Base-by-base conservation (phyloP, 1,284 basidiomycete species). In the Trichosporon inkin region DNA sequence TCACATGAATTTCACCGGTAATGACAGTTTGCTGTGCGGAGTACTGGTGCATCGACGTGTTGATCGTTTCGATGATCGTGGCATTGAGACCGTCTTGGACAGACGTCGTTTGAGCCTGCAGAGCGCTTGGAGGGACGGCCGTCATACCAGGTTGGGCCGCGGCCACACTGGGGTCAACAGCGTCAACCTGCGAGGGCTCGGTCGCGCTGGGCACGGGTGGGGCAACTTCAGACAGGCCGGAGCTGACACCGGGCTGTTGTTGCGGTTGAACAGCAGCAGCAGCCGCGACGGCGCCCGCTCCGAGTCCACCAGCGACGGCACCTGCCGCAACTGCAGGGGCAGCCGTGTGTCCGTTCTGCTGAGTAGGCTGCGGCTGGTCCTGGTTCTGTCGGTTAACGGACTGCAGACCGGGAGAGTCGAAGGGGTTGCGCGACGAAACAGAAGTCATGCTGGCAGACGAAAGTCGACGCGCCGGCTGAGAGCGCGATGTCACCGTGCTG, bases 31-130 rank as follows among this genome's bases (percentile, higher is more conserved):
- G 57, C 49, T 55, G 58, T 14, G 58, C 52, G 16, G 51, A 24
- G 24, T 54, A 57, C 53, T 64, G 44, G 8, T 73, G 73, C 61
- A 80, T 76, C 35, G 81, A 72, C 4, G 80, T 82, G 62, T 82
- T 81, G 61, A 83, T 77, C 1, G 80, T 79, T 70, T 84, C 82
- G 39, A 71, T 74, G 36, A 84, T 69, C 54, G 72, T 74, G 1
- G 80, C 79, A 6, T 76, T 68, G 7, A 82, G 63, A 10, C 44
- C 44, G 16, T 49, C 44, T 7, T 49, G 44, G n/a, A 32, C 28
- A 8, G 19, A 28, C 24, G 24, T 49, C 4, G 16, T 17, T 8
- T 49, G 24, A 32, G 44, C 16, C 44, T 28, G 24, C 7, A 32
- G 5, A 8, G 28, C 28, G 28, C 5, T 8, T 4, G 28, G 28